Conservation (phyloP, 2,329 filamentous ascomycete genomes). For the Alternaria tenuissima region DNA sequence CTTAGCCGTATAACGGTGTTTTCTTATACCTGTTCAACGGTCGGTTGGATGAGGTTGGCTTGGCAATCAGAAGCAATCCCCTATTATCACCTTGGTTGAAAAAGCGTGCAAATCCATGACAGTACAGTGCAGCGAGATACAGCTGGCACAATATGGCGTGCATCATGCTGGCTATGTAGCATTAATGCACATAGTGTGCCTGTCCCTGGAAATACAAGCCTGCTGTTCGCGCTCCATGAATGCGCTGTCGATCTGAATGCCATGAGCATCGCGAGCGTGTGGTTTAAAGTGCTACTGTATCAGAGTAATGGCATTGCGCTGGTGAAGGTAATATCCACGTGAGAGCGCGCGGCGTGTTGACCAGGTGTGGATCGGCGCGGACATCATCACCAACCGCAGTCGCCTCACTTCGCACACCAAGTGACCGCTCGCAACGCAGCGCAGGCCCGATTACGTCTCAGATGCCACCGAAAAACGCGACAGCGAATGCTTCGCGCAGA, state of each 20-base stretch:
- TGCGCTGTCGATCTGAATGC: background rate
- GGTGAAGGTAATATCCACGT: constrained; percentile 14
- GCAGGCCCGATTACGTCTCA: background rate
- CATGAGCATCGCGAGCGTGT: background rate
- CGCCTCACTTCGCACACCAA: background rate
- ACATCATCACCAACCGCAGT: constrained; percentile 6
- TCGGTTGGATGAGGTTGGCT: background rate
- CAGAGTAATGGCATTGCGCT: background rate
- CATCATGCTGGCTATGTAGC: background rate
- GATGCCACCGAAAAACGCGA: constrained; percentile 41
- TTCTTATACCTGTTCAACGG: background rate
- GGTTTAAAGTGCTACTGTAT: background rate
- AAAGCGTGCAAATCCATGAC: background rate
- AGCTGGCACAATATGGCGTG: background rate
- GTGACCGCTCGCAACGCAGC: constrained; percentile 3
- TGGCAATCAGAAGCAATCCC: background rate
- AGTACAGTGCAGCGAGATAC: background rate
- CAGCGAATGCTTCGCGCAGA: constrained; percentile 29
- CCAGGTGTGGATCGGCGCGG: background rate
- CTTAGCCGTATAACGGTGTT: constrained; percentile 2
- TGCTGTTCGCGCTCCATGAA: background rate
- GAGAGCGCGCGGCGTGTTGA: constrained; percentile 15
- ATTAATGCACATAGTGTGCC: background rate
- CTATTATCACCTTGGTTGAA: background rate
- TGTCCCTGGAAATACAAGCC: background rate